A percentile compares a stretch with the other conserved stretches of the same genome.
phyloP scores from a whole-genome alignment of 176 grass and related monocot genomes.

The Avena insularis region DNA sequence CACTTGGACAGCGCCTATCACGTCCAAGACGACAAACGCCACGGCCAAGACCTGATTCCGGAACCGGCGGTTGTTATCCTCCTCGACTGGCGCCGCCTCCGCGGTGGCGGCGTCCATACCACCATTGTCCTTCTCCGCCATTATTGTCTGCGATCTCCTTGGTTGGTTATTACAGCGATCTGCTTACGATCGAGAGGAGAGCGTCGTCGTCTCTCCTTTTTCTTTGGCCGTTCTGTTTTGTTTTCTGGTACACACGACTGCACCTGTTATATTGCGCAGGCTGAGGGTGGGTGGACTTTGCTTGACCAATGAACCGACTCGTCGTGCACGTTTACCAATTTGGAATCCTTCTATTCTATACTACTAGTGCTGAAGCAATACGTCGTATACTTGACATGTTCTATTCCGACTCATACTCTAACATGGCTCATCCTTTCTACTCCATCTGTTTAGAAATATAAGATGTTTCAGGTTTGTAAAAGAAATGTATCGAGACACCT shows the following conservation, averaged over 20 bases:
- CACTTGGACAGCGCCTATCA: not conserved
- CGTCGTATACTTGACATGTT: no score
- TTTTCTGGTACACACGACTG: no score
- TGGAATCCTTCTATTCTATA: no score
- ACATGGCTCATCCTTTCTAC: no score
- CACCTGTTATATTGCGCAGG: not conserved
- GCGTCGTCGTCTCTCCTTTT: not conserved
- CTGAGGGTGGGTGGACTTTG: not conserved
- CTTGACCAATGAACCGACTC: no score
- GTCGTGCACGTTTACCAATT: no score
- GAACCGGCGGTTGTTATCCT: not conserved
- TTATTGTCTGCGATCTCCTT: not conserved
- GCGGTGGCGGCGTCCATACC: not conserved
- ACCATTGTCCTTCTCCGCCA: not conserved
- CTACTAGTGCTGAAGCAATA: no score
- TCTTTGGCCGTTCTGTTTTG: not conserved
- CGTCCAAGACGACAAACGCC: not conserved
- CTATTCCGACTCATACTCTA: no score
- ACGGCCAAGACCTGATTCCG: not conserved
- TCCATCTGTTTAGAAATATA: no score
- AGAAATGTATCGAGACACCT: no score
- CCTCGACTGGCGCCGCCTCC: not conserved
- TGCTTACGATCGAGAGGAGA: not conserved
- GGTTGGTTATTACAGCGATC: not conserved
- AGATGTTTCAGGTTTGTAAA: no score